Conservation (phyloP, 2,329 filamentous ascomycete species). For the Cladophialophora chaetospira region DNA sequence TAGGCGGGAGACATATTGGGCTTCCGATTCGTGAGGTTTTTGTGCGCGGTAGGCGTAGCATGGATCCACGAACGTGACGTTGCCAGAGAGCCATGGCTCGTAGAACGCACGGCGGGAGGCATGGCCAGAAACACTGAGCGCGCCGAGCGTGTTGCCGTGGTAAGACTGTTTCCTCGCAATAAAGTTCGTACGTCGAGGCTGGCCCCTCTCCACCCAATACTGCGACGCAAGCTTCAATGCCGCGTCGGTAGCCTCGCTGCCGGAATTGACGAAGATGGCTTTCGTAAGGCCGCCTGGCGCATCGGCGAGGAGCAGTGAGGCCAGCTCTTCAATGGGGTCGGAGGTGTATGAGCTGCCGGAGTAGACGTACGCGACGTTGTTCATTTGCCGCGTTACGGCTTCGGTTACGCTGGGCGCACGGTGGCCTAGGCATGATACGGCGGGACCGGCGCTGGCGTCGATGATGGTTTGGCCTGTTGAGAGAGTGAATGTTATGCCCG, state of each 20-base stretch:
- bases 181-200: slow-evolving; percentile 41
- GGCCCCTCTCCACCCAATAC: slow-evolving; percentile 46
- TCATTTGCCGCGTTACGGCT: slow-evolving; percentile 60
- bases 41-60: slow-evolving; percentile 37
- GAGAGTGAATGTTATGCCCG: background rate
- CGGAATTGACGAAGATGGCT: slow-evolving; percentile 59
- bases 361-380: slow-evolving; percentile 63
- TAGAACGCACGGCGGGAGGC: slow-evolving; percentile 37
- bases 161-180: slow-evolving; percentile 51
- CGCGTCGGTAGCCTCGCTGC: slow-evolving; percentile 48
- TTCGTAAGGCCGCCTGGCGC: slow-evolving; percentile 56
- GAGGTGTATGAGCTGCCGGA: slow-evolving; percentile 62
- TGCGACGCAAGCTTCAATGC: slow-evolving; percentile 53
- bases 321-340: slow-evolving; percentile 55
- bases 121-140: slow-evolving; percentile 45
- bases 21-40: slow-evolving; percentile 41
- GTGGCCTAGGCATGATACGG: slow-evolving; percentile 71
- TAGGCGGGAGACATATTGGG: slow-evolving; percentile 45
- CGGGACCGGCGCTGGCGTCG: slow-evolving; percentile 70
- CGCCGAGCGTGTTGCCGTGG: slow-evolving; percentile 54
- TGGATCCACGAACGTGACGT: slow-evolving; percentile 33
- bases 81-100: slow-evolving; percentile 31
- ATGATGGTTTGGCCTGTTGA: slow-evolving; percentile 41
- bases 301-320: slow-evolving; percentile 50
- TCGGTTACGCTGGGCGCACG: slow-evolving; percentile 52